Base-by-base conservation (phyloP, 2,329 filamentous ascomycete species). In the Paracamarosporium sp. region DNA sequence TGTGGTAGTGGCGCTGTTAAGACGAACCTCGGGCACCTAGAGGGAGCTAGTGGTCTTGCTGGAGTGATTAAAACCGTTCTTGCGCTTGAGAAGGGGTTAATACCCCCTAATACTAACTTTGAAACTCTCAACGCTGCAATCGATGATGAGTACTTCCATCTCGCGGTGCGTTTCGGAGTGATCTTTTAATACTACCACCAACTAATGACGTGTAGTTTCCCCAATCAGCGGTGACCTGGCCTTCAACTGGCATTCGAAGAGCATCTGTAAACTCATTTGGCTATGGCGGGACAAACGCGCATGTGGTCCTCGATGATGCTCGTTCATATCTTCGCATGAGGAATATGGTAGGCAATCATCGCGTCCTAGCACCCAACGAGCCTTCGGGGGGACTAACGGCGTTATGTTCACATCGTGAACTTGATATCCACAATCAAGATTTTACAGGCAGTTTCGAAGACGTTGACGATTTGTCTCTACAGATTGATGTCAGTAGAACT, bases 211-310 rank as follows among this genome's bases (percentile, higher is more conserved):
- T n/a, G n/a, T n/a, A n/a, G n/a, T n/a, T 33, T 11, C 31, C 31
- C 5, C 31, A 13, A 13, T 9, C 11, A 13, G 4, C 4, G 11
- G 8, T 33, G 78, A 24, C 79, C 78, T 3, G 78, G 78, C 36
- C 33, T 15, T 17, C 2, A 5, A 5, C 4, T 36, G 15, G 3
- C 11, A 36, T 36, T 7, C 33, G 33, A 11, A 11, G 33, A n/a
- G 15, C 15, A 15, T 36, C 33, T 17, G 72, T 84, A 0, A 82
- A 81, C 53, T 76, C 77, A n/a, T 83, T 83, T 57, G 80, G 79
- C 8, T 30, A n/a, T 13, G 13, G 43, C 6, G 28, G 25, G 3
- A 30, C 43, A 24, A 46, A 28, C 24, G 43, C 28, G 3, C 43
- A 46, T 7, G 28, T 46, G 2, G 20, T 41, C 7, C 11, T 41